These are phyloP conservation scores for Simmondsia chinensis DNA, from an alignment of 148 eudicot species.

Conservation along the genomic window DNA sequence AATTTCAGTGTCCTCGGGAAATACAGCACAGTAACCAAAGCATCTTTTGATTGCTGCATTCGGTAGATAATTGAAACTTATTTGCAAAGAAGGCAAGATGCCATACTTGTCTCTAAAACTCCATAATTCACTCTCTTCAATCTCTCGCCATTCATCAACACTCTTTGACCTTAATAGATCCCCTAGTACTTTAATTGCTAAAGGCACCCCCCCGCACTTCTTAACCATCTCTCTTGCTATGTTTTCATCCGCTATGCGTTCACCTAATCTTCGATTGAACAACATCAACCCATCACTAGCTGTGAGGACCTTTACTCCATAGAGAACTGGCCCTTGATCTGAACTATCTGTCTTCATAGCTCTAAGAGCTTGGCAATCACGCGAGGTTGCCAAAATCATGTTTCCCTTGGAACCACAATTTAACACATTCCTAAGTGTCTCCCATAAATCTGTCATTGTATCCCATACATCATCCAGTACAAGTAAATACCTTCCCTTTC, in stretches of 20 bases:
- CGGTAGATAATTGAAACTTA: no score
- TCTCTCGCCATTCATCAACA: no score
- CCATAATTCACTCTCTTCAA: no score
- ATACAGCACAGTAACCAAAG: no score
- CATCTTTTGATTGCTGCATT: no score
- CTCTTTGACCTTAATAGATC: slow-evolving; percentile 8
- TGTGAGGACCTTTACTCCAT: neutral
- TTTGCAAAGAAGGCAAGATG: no score
- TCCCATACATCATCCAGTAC: slow-evolving; percentile 13
- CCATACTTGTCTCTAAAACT: no score
- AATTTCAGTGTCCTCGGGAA: no score
- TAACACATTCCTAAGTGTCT: neutral
- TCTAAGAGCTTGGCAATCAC: neutral
- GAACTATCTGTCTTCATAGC: neutral
- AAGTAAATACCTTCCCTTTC: slow-evolving; percentile 4
- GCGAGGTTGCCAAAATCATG: slow-evolving; percentile 4
- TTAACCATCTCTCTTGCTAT: slow-evolving; percentile 3
- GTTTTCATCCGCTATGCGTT: neutral
- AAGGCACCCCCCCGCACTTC: slow-evolving; percentile 8
- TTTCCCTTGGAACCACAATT: slow-evolving; percentile 5
- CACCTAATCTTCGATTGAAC: neutral
- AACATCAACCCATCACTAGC: neutral
- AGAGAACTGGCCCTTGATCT: neutral
- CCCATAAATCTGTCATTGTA: slow-evolving; percentile 9
- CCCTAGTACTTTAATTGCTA: slow-evolving; percentile 10